A percentile compares a stretch with the other conserved stretches of the same genome.
Conservation (phyloP, 2,329 filamentous ascomycete species). For the Chaetoscypha palmicola region DNA sequence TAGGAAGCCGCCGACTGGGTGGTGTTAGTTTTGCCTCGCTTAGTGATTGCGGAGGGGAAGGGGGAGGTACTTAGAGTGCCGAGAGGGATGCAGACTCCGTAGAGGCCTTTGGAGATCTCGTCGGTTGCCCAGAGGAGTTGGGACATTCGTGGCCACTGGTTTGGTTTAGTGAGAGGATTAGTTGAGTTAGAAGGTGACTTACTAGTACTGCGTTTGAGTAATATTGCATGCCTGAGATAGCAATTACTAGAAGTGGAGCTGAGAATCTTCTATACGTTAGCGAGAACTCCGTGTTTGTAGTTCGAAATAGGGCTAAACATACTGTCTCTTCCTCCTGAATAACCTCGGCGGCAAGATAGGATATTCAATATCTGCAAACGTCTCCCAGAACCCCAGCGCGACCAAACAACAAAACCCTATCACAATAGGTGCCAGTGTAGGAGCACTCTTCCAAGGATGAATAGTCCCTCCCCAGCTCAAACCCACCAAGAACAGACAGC, state of each 20-base stretch:
- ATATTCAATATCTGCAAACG: constrained; percentile 25
- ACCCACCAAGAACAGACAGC: constrained; percentile 28
- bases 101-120: constrained; percentile 25
- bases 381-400: constrained; percentile 27
- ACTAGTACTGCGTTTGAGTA: too few relatives aligned
- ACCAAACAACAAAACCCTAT: constrained; percentile 23
- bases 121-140: constrained; percentile 20
- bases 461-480: constrained; percentile 28
- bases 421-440: constrained; percentile 26
- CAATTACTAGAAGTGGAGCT: too few relatives aligned
- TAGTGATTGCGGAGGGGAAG: too few relatives aligned
- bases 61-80: too few relatives aligned
- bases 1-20: neutral
- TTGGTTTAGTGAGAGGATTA: too few relatives aligned
- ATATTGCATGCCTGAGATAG: too few relatives aligned
- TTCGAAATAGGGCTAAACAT: too few relatives aligned
- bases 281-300: too few relatives aligned
- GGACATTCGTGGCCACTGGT: constrained; percentile 27
- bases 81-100: constrained; percentile 23
- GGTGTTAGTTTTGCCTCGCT: too few relatives aligned
- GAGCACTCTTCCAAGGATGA: constrained; percentile 24
- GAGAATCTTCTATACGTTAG: too few relatives aligned
- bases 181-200: neutral
- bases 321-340: constrained; percentile 25
- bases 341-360: constrained; percentile 30